Evolutionary conservation across 805 yeast genomes (phyloP).

Genomic region (Blastobotrys chiropterorum): DNA sequence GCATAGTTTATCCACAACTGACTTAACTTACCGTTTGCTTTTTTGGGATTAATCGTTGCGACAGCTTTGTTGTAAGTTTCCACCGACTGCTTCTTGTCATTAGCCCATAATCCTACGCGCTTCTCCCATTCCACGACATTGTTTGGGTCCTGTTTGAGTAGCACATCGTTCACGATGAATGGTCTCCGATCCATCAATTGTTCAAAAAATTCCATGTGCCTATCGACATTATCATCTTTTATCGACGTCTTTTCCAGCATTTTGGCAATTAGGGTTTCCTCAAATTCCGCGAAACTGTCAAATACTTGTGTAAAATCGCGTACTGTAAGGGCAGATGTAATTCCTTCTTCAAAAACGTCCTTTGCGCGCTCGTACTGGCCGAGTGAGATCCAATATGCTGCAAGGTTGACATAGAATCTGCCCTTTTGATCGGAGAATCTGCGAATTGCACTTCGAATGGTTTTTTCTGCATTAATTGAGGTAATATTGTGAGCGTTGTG

Average conservation of each 20-base stretch:
- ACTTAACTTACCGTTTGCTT: constrained; percentile 39
- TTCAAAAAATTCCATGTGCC: constrained; percentile 46
- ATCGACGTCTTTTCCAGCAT: constrained; percentile 22
- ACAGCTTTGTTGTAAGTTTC: constrained; percentile 62
- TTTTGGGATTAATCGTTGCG: constrained; percentile 55
- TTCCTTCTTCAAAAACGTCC: constrained; percentile 42
- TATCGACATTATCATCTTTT: constrained; percentile 31
- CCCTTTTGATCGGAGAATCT: constrained; percentile 58
- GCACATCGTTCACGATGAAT: constrained; percentile 58
- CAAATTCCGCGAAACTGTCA: constrained; percentile 56
- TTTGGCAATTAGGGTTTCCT: constrained; percentile 42
- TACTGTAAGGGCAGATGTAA: constrained; percentile 43
- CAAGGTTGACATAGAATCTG: constrained; percentile 40
- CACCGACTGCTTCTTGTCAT: constrained; percentile 39
- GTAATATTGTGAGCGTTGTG: constrained; percentile 20
- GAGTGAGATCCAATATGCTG: constrained; percentile 41
- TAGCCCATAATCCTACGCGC: constrained; percentile 44
- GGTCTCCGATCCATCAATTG: constrained; percentile 50
- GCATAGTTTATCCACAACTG: constrained; percentile 71
- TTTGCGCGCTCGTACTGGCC: constrained; percentile 36
- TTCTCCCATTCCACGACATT: constrained; percentile 64
- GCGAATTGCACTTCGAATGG: constrained; percentile 32
- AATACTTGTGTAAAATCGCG: constrained; percentile 59
- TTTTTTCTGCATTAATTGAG: constrained; percentile 32
- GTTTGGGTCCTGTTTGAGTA: constrained; percentile 54